phyloP scores from a whole-genome alignment of 768 basidiomycete genomes.

The Imleria badia region DNA sequence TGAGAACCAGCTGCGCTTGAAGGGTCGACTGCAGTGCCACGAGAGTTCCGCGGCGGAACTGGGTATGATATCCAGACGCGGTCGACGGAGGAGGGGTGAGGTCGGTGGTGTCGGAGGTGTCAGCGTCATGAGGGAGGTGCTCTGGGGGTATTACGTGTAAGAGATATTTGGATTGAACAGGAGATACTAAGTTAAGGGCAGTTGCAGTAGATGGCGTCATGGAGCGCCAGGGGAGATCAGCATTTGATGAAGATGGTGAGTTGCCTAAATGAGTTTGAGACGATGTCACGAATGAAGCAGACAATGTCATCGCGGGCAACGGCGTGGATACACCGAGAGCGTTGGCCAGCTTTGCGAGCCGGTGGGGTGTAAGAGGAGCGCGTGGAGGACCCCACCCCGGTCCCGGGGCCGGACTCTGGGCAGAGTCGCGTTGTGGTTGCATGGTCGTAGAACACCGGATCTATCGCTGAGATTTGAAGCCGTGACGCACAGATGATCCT shows the following conservation, averaged over 20 bases:
- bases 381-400: slow-evolving; percentile 61
- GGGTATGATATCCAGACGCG: slow-evolving; percentile 75
- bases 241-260: slow-evolving; percentile 17
- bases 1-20: slow-evolving; percentile 78
- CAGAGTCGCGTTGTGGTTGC: slow-evolving; percentile 16
- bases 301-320: slow-evolving; percentile 48
- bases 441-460: slow-evolving; percentile 10
- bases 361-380: slow-evolving; percentile 69
- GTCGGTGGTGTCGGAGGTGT: slow-evolving; percentile 41
- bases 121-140: slow-evolving; percentile 65
- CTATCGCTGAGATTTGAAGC: background rate
- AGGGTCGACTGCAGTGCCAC: slow-evolving; percentile 84
- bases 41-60: slow-evolving; percentile 82
- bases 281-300: slow-evolving; percentile 11
- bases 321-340: slow-evolving; percentile 81
- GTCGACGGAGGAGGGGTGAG: slow-evolving; percentile 51
- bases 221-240: slow-evolving; percentile 45
- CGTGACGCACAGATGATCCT: slow-evolving; percentile 8
- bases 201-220: slow-evolving; percentile 47
- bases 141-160: slow-evolving; percentile 82
- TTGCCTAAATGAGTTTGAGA: slow-evolving; percentile 12
- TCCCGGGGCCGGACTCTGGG: slow-evolving; percentile 9
- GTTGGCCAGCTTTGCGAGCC: slow-evolving; percentile 81
- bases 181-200: slow-evolving; percentile 38
- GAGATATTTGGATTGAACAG: slow-evolving; percentile 62